Conservation (phyloP, 1,139 yeast genomes). For the Starmera stellimalicola region DNA sequence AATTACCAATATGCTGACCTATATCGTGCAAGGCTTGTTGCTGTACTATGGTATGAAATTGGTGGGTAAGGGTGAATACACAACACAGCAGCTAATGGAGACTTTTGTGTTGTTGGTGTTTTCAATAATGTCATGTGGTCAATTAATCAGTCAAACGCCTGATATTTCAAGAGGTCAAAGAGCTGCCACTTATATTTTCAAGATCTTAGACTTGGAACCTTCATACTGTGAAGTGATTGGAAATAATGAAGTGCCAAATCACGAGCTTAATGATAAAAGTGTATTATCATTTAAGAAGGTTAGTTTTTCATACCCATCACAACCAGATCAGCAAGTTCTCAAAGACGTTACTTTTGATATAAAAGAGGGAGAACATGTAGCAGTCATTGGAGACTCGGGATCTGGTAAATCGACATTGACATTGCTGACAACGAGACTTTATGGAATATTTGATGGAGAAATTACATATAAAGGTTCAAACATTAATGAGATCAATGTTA, state of each 20-base stretch:
- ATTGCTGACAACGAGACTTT: constrained; percentile 44
- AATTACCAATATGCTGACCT: constrained; percentile 40
- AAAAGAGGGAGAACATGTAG: constrained; percentile 40
- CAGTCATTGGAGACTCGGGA: constrained; percentile 70
- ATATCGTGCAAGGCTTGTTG: constrained; percentile 58
- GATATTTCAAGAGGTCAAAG: constrained; percentile 70
- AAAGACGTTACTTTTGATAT: constrained; percentile 33
- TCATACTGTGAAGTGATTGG: constrained; percentile 22
- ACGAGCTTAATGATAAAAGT: no score
- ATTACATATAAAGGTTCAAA: constrained; percentile 33
- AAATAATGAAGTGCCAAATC: constrained; percentile 12
- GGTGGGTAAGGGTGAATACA: constrained; percentile 47
- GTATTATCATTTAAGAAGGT: constrained; percentile 35
- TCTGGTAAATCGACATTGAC: constrained; percentile 71
- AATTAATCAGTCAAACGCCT: constrained; percentile 56
- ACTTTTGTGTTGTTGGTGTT: constrained; percentile 68
- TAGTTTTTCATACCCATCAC: constrained; percentile 37
- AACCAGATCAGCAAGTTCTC: constrained; percentile 24
- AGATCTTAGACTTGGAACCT: constrained; percentile 30
- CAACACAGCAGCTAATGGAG: constrained; percentile 47
- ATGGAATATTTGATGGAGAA: constrained; percentile 27
- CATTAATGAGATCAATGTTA: constrained; percentile 34
- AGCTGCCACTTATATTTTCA: constrained; percentile 48
- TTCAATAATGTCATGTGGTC: constrained; percentile 57
- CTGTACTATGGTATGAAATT: constrained; percentile 70